Percentiles rank a stretch among this genome's conserved stretches.
Evolutionary conservation across 176 grass and related monocot genomes (phyloP).

Genomic region (Elaeis guineensis): DNA sequence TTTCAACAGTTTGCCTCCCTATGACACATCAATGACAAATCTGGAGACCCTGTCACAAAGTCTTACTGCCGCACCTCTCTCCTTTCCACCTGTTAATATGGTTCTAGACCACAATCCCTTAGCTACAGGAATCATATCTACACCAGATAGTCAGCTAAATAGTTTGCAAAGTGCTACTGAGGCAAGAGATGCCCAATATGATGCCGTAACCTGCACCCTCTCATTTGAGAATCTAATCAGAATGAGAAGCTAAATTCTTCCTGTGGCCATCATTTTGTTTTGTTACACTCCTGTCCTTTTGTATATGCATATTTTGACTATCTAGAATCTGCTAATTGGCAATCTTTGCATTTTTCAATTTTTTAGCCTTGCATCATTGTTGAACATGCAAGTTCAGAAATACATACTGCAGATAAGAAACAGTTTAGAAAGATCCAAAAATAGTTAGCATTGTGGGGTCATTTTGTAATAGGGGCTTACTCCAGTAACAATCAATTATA

Average conservation of each 20-base stretch:
- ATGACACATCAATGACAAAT: not conserved
- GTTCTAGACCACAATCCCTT: too few species aligned
- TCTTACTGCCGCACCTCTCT: not conserved
- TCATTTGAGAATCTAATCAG: slow-evolving; percentile 8
- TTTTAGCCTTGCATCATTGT: too few species aligned
- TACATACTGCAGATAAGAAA: too few species aligned
- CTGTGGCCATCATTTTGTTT: not conserved
- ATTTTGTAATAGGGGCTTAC: too few species aligned
- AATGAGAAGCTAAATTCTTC: not conserved
- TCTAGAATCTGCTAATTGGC: not conserved
- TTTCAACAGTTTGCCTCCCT: not conserved
- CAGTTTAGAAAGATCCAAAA: too few species aligned
- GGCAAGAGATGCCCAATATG: not conserved
- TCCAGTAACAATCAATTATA: too few species aligned
- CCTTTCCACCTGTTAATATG: not conserved
- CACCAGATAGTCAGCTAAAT: not conserved
- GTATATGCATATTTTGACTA: not conserved
- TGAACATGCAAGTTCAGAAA: too few species aligned
- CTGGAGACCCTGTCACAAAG: not conserved
- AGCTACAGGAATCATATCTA: too few species aligned
- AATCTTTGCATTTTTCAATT: not conserved
- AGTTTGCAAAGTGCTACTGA: not conserved
- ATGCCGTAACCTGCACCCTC: not conserved
- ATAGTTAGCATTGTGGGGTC: too few species aligned
- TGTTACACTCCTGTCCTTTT: not conserved